These are phyloP conservation scores for Bjerkandera adusta DNA, from an alignment of 1,284 basidiomycete species.

Conservation along the genomic window DNA sequence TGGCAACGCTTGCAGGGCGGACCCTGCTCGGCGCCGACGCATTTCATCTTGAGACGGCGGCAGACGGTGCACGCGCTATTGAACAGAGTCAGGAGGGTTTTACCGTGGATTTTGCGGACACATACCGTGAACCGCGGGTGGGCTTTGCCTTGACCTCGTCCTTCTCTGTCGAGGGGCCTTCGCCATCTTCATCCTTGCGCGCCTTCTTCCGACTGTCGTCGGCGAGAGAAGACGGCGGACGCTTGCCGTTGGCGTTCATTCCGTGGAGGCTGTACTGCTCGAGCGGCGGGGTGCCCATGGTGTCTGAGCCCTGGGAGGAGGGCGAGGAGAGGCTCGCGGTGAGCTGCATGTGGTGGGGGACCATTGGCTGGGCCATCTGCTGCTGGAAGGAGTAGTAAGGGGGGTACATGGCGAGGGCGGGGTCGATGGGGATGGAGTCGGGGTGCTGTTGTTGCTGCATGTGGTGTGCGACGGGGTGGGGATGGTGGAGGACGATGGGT, in stretches of 20 bases:
- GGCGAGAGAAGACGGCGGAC: conserved; percentile 53
- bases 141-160: conserved; percentile 77
- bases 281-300: conserved; percentile 66
- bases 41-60: conserved; percentile 97
- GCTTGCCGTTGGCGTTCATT: conserved; percentile 60
- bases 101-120: conserved; percentile 14
- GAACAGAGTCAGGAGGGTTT: conserved; percentile 6
- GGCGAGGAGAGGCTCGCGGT: conserved; percentile 39
- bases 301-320: conserved; percentile 75
- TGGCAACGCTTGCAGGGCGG: conserved; percentile 88
- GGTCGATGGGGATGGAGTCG: conserved; percentile 63
- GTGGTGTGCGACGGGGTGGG: conserved; percentile 17
- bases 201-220: conserved; percentile 56
- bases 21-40: conserved; percentile 90
- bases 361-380: conserved; percentile 32
- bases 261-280: conserved; percentile 54
- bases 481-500: conserved; percentile 16
- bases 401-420: conserved; percentile 60
- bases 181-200: conserved; percentile 53
- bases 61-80: conserved; percentile 90
- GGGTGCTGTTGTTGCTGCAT: conserved; percentile 47
- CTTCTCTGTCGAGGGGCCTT: conserved; percentile 46
- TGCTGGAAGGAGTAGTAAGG: conserved; percentile 44
- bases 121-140: conserved; percentile 82
- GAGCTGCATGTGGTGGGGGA: conserved; percentile 29